These are phyloP conservation scores for Thalassiosira hispida DNA, from an alignment of 352 stramenopile species.

Conservation along the genomic window DNA sequence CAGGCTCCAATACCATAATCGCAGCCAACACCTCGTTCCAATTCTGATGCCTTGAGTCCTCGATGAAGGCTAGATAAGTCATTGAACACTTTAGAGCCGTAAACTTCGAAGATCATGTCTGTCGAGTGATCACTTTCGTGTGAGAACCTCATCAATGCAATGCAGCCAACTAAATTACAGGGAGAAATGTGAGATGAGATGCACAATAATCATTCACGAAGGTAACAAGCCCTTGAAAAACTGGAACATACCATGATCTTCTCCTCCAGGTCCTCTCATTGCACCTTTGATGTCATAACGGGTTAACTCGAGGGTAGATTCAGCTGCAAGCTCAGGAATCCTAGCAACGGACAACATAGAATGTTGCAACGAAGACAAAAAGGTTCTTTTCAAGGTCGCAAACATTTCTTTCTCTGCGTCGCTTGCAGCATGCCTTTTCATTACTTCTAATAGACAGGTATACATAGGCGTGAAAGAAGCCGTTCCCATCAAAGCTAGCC, in stretches of 20 bases:
- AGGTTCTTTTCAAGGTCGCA: constrained; percentile 25
- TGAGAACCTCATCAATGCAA: constrained; percentile 71
- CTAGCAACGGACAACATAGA: constrained; percentile 51
- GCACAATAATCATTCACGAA: too few relatives aligned
- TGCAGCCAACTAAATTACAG: constrained; percentile 56
- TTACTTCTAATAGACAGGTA: constrained; percentile 36
- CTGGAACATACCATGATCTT: constrained; percentile 53
- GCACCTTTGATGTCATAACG: constrained; percentile 78
- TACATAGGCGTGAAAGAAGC: constrained; percentile 70
- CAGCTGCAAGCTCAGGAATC: constrained; percentile 70
- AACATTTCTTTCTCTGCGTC: constrained; percentile 34
- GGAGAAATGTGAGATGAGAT: not conserved
- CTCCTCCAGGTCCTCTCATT: constrained; percentile 75
- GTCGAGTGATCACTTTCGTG: constrained; percentile 63
- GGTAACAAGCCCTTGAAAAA: too few relatives aligned
- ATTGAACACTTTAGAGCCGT: constrained; percentile 38
- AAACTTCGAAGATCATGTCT: constrained; percentile 37
- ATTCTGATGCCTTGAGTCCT: constrained; percentile 66
- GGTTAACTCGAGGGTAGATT: constrained; percentile 60
- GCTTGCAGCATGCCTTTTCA: constrained; percentile 6
- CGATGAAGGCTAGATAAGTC: constrained; percentile 66
- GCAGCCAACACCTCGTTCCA: constrained; percentile 47
- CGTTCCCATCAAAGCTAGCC: constrained; percentile 64
- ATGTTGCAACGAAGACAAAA: constrained; percentile 41
- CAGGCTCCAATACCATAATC: constrained; percentile 68